Evolutionary conservation across 2,329 filamentous ascomycete species (phyloP), one percentile per base, ranked within the genome.

Genomic region (Aspergillus pseudoterreus): DNA sequence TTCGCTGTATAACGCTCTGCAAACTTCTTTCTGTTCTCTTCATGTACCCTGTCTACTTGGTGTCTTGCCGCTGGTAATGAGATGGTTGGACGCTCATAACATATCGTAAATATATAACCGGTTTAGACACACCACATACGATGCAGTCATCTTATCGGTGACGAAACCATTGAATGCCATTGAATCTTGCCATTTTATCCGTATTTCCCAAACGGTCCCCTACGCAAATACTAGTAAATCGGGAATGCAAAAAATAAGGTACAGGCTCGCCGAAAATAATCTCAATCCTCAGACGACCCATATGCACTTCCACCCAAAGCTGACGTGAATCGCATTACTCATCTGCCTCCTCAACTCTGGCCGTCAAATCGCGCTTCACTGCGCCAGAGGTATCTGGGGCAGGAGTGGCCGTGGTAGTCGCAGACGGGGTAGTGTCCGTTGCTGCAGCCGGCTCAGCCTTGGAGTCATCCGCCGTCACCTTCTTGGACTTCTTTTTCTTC

Each of bases 311-410:
- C 19, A 10, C 39, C 2, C 19, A 9, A 39, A 15, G 9, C 9
- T 15, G 15, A 45, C 15, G n/a, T 47, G 36, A 45, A 53, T 47
- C 24, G 15, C 36, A 49, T 56, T 65, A 73, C 57, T 74, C 71
- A 17, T 65, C 60, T 2, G 63, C 72, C 53, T 78, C 76, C 58
- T 79, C 76, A 15, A 78, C 75, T 47, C 70, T 68, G 5, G 76
- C 70, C 3, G 71, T 61, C 22, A 76, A 61, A 52, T 71, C 63
- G 51, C 75, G 70, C 57, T 72, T 74, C 24, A 65, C 57, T 9
- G 68, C 57, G 33, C 59, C 57, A 4, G 67, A 63, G 24, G 67
- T 63, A 21, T 67, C 58, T 19, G 74, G 59, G 21, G 70, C 61
- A 33, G 73, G 62, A 17, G 67, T 61, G 14, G 71, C 67, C 27